phyloP scores from a whole-genome alignment of 768 basidiomycete genomes.

The Phanerochaete carnosa region DNA sequence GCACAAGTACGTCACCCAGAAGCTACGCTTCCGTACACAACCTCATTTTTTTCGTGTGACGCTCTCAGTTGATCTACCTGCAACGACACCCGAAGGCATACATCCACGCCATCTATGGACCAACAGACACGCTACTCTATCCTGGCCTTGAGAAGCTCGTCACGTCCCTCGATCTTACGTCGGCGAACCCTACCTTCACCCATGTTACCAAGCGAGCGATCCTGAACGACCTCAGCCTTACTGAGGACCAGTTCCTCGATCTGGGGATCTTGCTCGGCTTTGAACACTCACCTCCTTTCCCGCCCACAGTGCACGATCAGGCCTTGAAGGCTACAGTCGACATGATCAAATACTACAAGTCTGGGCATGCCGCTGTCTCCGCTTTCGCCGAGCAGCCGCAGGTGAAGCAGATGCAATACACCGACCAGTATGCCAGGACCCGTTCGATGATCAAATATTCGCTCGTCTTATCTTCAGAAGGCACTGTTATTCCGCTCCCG shows the following conservation, averaged over 20 bases:
- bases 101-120: conserved; percentile 90
- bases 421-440: conserved; percentile 85
- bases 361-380: conserved; percentile 76
- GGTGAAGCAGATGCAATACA: conserved; percentile 77
- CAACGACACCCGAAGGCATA: conserved; percentile 91
- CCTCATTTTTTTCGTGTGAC: not conserved
- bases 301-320: conserved; percentile 77
- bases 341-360: conserved; percentile 91
- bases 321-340: conserved; percentile 84
- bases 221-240: conserved; percentile 60
- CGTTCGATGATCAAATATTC: conserved; percentile 91
- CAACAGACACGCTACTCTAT: conserved; percentile 87
- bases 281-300: conserved; percentile 76
- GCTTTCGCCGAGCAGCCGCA: conserved; percentile 78
- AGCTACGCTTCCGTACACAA: not conserved
- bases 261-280: conserved; percentile 90
- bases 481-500: conserved; percentile 75
- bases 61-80: conserved; percentile 82
- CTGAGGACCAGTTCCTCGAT: conserved; percentile 93
- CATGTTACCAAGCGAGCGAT: conserved; percentile 80
- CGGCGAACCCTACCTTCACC: conserved; percentile 68
- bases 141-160: conserved; percentile 88
- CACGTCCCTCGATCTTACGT: conserved; percentile 76
- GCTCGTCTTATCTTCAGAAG: conserved; percentile 85
- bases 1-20: conserved; percentile 70